Evolutionary conservation across 2,329 filamentous ascomycete genomes (phyloP), one percentile per base, ranked within the genome.

Genomic region (Esteya vermicola): DNA sequence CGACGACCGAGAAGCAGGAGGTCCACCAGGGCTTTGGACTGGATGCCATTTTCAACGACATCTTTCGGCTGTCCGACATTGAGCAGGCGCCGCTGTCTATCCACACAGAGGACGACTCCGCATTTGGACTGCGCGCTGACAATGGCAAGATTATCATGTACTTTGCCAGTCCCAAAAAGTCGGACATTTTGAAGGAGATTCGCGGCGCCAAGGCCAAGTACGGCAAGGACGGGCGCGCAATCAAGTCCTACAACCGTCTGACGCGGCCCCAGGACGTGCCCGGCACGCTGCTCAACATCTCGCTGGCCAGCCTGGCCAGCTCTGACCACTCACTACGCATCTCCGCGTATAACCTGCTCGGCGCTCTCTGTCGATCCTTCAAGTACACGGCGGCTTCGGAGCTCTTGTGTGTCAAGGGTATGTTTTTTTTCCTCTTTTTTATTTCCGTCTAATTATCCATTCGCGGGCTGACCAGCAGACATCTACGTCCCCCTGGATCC

Each of bases 121-220:
- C 75, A 2, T 82, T 82, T 54, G 78, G 76, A 1, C 58, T 82
- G 22, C 67, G 76, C 37, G 76, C 76, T 3, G 78, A 82, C 48
- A 78, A 75, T 46, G 78, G 78, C 48, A 80, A 77, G 56, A 75
- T 80, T 37, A 70, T 80, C 39, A 80, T 82, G 75, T 80, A 76
- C 52, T 82, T 82, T 53, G 77, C 75, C 16, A 81, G 77, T 47
- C 64, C 74, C 2, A 73, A 72, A 52, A 79, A 78, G 53, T 52
- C 61, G 7, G 77, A 81, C 44, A 66, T 82, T 18, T 59, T 82
- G 4, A 70, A 76, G 53, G 70, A 71, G 10, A 76, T 82, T 39
- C 68, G 75, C 26, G 63, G 60, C 9, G 75, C 75, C 33, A 81
- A 80, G 53, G 60, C 67, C 8, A 81, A 78, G 49, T 67, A 78